These are phyloP conservation scores for Agastache rugosa DNA, from an alignment of 257 asterid genomes.

Conservation along the genomic window DNA sequence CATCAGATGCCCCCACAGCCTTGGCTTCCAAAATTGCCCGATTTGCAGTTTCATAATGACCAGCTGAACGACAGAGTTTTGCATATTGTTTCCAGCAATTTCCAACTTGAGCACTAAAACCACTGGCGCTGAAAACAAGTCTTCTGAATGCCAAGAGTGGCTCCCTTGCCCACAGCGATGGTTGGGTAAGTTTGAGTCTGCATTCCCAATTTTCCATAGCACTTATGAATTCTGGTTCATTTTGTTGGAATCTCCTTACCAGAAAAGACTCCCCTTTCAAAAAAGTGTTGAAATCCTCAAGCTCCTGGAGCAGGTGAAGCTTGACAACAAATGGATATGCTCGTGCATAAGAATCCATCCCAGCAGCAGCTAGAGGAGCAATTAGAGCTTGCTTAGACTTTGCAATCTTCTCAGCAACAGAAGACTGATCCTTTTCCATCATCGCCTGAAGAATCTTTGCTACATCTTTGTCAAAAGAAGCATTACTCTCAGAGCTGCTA, in stretches of 20 bases:
- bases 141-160: constrained; percentile 94
- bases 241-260: constrained; percentile 55
- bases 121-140: constrained; percentile 87
- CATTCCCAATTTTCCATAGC: constrained; percentile 84
- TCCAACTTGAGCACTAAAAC: constrained; percentile 77
- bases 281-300: constrained; percentile 84
- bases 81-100: constrained; percentile 96
- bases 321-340: constrained; percentile 95
- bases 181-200: constrained; percentile 89
- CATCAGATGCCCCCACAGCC: constrained; percentile 81
- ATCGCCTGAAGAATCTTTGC: constrained; percentile 94
- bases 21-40: constrained; percentile 95
- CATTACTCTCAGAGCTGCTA: constrained; percentile 97
- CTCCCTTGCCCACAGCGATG: constrained; percentile 98
- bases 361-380: constrained; percentile 99
- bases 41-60: constrained; percentile 95
- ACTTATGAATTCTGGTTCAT: constrained; percentile 70
- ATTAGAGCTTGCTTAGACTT: constrained; percentile 89
- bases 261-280: constrained; percentile 87
- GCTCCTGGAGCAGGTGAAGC: constrained; percentile 96
- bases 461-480: constrained; percentile 90
- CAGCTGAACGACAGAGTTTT: constrained; percentile 95
- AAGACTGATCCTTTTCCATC: constrained; percentile 80
- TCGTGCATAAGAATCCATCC: constrained; percentile 98
- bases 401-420: constrained; percentile 78